Conservation (phyloP, 805 yeast genomes). For the Myxozyma melibiosi region DNA sequence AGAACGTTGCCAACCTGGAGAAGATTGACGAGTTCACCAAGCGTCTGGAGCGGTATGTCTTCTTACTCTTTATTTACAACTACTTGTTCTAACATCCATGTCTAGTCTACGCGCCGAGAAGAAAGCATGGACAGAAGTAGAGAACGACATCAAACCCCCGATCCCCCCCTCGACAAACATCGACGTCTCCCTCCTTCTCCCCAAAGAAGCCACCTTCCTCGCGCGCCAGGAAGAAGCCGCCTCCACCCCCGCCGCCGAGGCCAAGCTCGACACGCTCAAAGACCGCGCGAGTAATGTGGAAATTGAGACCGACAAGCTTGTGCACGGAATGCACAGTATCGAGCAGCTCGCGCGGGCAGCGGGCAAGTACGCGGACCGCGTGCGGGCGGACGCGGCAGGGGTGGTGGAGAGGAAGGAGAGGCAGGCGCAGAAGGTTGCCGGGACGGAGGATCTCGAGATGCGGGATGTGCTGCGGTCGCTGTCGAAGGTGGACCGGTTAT, state of each 20-base stretch:
- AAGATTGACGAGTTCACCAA: constrained; percentile 52
- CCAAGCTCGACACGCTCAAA: constrained; percentile 9
- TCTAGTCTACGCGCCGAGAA: constrained; percentile 28
- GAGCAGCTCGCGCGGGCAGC: constrained; percentile 32
- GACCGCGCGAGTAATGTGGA: constrained; percentile 35
- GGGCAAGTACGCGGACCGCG: constrained; percentile 30
- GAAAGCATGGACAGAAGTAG: constrained; percentile 27
- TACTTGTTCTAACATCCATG: not conserved
- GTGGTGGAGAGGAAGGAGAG: not conserved
- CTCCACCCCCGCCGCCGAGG: constrained; percentile 26
- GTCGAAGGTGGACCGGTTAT: constrained; percentile 28
- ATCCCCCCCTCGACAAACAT: constrained; percentile 27
- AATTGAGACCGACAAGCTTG: constrained; percentile 24
- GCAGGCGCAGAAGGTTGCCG: constrained; percentile 19
- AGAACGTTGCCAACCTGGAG: constrained; percentile 55
- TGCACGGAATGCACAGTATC: constrained; percentile 35
- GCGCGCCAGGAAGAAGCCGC: constrained; percentile 55
- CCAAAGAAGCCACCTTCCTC: constrained; percentile 27
- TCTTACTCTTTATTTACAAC: not conserved
- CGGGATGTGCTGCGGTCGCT: constrained; percentile 27
- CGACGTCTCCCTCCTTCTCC: constrained; percentile 28
- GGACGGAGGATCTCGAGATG: constrained; percentile 27
- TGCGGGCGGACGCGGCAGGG: constrained; percentile 9
- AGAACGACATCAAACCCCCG: constrained; percentile 18
- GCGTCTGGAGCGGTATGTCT: constrained; percentile 44